phyloP scores from a whole-genome alignment of 148 eudicot species.

The Cornus kousa region DNA sequence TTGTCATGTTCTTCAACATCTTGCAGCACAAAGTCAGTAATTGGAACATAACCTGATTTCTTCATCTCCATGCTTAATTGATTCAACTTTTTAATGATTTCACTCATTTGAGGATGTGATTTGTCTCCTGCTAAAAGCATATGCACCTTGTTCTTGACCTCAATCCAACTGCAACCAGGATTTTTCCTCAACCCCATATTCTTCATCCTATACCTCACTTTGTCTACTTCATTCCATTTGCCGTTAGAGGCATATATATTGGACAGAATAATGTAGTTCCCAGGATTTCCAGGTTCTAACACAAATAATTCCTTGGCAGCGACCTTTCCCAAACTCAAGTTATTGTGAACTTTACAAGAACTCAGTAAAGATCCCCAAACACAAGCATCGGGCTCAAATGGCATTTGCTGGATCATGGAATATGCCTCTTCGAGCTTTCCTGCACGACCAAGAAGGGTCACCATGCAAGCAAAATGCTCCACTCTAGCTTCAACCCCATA shows the following conservation, averaged over 20 bases:
- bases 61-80: slow-evolving; percentile 43
- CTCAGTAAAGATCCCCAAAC: slow-evolving; percentile 70
- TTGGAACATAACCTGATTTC: slow-evolving; percentile 39
- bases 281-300: slow-evolving; percentile 60
- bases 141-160: slow-evolving; percentile 53
- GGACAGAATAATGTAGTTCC: slow-evolving; percentile 54
- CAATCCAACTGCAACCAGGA: slow-evolving; percentile 76
- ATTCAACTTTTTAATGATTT: slow-evolving; percentile 40
- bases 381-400: slow-evolving; percentile 52
- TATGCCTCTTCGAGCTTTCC: slow-evolving; percentile 65
- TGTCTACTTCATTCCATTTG: slow-evolving; percentile 51
- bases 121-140: slow-evolving; percentile 61
- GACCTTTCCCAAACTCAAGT: slow-evolving; percentile 41
- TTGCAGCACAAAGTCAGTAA: slow-evolving; percentile 44
- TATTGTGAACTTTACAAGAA: slow-evolving; percentile 50
- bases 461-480: slow-evolving; percentile 75
- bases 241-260: slow-evolving; percentile 57
- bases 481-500: slow-evolving; percentile 36
- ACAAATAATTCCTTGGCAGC: slow-evolving; percentile 47
- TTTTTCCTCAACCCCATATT: slow-evolving; percentile 47
- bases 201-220: slow-evolving; percentile 52
- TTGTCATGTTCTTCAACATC: slow-evolving; percentile 71
- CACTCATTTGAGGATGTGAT: slow-evolving; percentile 42
- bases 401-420: slow-evolving; percentile 48
- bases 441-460: slow-evolving; percentile 59